Evolutionary conservation across 495 filamentous ascomycete genomes (phyloP).

Genomic region (Lindgomyces ingoldianus): DNA sequence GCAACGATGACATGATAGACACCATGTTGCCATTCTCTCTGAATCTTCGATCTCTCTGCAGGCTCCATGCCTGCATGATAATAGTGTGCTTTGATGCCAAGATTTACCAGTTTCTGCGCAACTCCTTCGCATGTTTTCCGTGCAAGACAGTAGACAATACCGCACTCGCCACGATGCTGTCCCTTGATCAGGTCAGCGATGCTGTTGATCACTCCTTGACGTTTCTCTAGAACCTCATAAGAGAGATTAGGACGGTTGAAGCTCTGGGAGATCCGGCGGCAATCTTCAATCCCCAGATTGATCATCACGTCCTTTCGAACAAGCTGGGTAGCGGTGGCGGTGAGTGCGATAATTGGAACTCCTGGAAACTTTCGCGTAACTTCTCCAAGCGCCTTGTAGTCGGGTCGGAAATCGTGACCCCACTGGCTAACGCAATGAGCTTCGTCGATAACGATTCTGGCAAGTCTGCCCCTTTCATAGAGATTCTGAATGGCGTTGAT

Average conservation of each 20-base stretch:
- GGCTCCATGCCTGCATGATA: constrained; percentile 81
- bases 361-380: constrained; percentile 67
- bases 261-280: constrained; percentile 78
- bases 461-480: constrained; percentile 66
- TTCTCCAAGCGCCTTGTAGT: constrained; percentile 84
- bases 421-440: constrained; percentile 98
- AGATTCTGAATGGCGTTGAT: constrained; percentile 62
- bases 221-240: constrained; percentile 72
- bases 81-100: constrained; percentile 71
- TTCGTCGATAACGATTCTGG: constrained; percentile 94
- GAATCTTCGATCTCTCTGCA: constrained; percentile 63
- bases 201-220: constrained; percentile 59
- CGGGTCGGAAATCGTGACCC: constrained; percentile 97
- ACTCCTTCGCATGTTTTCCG: constrained; percentile 77
- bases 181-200: constrained; percentile 72
- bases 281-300: constrained; percentile 77
- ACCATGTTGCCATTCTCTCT: constrained; percentile 79
- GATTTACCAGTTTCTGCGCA: constrained; percentile 62
- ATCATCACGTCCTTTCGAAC: constrained; percentile 88
- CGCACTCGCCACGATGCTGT: constrained; percentile 68
- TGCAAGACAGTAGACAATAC: constrained; percentile 94
- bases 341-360: constrained; percentile 90
- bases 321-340: constrained; percentile 90
- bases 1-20: constrained; percentile 86
- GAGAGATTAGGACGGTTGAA: constrained; percentile 92